Base-by-base conservation (phyloP, 768 basidiomycete species). In the Calocybe gangraenosa region DNA sequence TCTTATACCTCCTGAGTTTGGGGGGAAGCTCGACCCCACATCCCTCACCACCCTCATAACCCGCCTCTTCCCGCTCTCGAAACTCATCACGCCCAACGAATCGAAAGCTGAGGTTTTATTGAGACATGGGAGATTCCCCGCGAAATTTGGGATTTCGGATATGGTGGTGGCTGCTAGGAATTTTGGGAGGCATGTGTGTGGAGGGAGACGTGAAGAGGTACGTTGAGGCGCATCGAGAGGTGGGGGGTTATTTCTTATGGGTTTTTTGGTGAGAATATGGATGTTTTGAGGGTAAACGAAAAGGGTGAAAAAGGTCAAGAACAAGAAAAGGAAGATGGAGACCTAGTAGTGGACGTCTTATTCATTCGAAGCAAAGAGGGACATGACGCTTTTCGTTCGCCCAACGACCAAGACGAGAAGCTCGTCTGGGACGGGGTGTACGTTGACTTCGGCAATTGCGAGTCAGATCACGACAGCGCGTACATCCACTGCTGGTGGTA, bases 391-490 rank as follows among this genome's bases (percentile, higher is more conserved):
- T 11, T 84, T 81, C 48, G 69, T 78, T 17, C 74, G 79, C 6
- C 82, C 85, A 1, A 67, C 76, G 10, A 65, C 91, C n/a, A 68
- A 82, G 10, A 80, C 87, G 6, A 74, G 65, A 25, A 89, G 73
- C 52, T 95, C 92, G 0, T 93, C 95, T 58, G 93, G 94, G 1
- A 96, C 93, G 0, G 93, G 92, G 1, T 97, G 93, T 60, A 96
- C 93, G 0, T 69, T 96, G 15, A 84, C 82, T 37, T 82, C 92
- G 0, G 87, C 91, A 0, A 74, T 95, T n/a, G 83, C 84, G 2
- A 81, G 80, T 44, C 71, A 71, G 4, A 66, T 93, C 14, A 84
- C 78, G 2, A n/a, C n/a, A n/a, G n/a, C n/a, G n/a, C n/a, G n/a
- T n/a, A n/a, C n/a, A n/a, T n/a, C n/a, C n/a, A n/a, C n/a, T n/a